phyloP scores from a whole-genome alignment of 1,139 yeast genomes.

The Debaryomyces subglobosus region DNA sequence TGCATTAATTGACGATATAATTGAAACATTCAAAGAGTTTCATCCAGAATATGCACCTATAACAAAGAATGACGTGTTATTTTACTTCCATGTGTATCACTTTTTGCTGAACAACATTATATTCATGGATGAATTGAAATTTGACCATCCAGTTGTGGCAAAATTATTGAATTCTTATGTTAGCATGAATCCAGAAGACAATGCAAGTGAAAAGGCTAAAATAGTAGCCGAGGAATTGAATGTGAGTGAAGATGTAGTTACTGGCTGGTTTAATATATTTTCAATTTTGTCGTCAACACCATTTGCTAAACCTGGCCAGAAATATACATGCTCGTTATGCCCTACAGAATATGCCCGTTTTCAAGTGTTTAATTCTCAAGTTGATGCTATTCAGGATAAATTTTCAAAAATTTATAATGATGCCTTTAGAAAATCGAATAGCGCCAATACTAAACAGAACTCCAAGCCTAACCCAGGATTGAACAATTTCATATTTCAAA shows the following conservation, averaged over 20 bases:
- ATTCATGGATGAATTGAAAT: conserved; percentile 33
- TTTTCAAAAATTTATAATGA: conserved; percentile 19
- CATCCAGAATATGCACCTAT: conserved; percentile 25
- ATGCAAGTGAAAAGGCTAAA: conserved; percentile 8
- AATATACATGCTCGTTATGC: conserved; percentile 33
- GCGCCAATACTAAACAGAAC: conserved; percentile 1
- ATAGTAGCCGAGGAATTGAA: conserved; percentile 19
- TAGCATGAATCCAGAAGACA: conserved; percentile 16
- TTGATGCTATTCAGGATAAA: conserved; percentile 19
- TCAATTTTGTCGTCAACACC: conserved; percentile 34
- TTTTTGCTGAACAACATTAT: conserved; percentile 34
- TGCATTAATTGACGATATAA: conserved; percentile 21
- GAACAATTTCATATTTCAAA: conserved; percentile 14
- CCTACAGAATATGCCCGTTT: conserved; percentile 31
- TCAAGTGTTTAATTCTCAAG: conserved; percentile 9
- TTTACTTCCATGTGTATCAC: conserved; percentile 33
- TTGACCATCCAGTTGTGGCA: conserved; percentile 29
- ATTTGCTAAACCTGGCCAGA: conserved; percentile 25
- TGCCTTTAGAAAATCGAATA: conserved; percentile 12
- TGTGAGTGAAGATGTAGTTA: conserved; percentile 22
- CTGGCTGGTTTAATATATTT: conserved; percentile 38
- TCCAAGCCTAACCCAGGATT: conserved; percentile 8
- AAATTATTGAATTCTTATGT: conserved; percentile 25
- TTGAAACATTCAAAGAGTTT: conserved; percentile 23
- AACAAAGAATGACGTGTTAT: conserved; percentile 32